phyloP scores from a whole-genome alignment of 345 rosid genomes.

The Salix purpurea region DNA sequence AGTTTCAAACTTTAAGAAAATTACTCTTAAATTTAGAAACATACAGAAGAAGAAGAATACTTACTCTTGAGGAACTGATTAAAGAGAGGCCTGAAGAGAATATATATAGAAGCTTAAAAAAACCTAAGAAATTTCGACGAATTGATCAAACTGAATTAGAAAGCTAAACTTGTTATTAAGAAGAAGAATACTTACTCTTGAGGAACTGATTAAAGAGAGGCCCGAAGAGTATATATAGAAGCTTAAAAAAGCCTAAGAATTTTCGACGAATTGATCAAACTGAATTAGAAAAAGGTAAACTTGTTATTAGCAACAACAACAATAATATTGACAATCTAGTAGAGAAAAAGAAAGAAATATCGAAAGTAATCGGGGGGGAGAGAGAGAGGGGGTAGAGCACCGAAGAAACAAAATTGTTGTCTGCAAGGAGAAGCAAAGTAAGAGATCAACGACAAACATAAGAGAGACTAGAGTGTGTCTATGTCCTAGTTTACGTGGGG shows the following conservation, averaged over 20 bases:
- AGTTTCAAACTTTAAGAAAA: not conserved
- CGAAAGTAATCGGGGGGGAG: not conserved
- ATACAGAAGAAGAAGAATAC: not conserved
- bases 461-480: not conserved
- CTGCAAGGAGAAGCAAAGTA: not conserved
- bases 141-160: not conserved
- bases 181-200: not conserved
- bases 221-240: not conserved
- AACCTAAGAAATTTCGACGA: not conserved
- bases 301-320: not conserved
- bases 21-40: not conserved
- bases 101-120: not conserved
- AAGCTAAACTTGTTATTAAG: not conserved
- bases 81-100: not conserved
- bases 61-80: not conserved
- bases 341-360: not conserved
- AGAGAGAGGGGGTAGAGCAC: too few relatives aligned
- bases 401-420: not conserved
- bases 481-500: not conserved
- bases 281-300: not conserved
- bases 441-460: not conserved
- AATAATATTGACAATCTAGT: not conserved
- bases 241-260: not conserved
- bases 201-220: not conserved
- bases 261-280: conserved; percentile 2